A percentile compares a stretch with the other conserved stretches of the same genome.
phyloP scores from a whole-genome alignment of 495 filamentous ascomycete species.

The Lasiosphaeria ovina region DNA sequence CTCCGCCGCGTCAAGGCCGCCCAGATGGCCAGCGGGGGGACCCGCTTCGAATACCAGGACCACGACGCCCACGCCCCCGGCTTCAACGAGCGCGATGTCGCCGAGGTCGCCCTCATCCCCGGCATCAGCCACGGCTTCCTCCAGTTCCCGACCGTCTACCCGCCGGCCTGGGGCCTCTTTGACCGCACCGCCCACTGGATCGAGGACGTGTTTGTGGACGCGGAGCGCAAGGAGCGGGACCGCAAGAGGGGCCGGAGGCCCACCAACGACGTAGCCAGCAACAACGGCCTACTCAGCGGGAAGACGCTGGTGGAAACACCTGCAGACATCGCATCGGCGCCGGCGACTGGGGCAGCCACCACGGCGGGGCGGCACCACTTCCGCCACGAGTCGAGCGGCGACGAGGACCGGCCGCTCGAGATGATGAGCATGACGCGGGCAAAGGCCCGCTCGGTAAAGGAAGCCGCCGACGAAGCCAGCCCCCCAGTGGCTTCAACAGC shows the following conservation, averaged over 20 bases:
- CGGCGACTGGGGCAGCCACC: not conserved
- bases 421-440: conserved; percentile 67
- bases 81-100: conserved; percentile 73
- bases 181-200: conserved; percentile 75
- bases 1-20: conserved; percentile 78
- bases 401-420: conserved; percentile 77
- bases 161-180: conserved; percentile 81
- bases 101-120: conserved; percentile 80
- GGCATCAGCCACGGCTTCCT: conserved; percentile 90
- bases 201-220: conserved; percentile 62
- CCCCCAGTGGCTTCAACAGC: too few species aligned
- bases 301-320: not conserved
- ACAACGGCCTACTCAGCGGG: conserved; percentile 12
- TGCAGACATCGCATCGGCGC: not conserved
- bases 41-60: conserved; percentile 32
- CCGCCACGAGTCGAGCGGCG: conserved; percentile 64
- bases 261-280: conserved; percentile 13
- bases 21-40: conserved; percentile 36
- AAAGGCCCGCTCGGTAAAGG: conserved; percentile 28
- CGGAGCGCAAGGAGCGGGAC: conserved; percentile 27
- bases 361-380: conserved; percentile 36
- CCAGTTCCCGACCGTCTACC: conserved; percentile 83
- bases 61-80: conserved; percentile 28
- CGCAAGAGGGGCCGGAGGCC: conserved; percentile 21
- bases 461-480: not conserved